Conservation (phyloP, 805 yeast genomes). For the Ogataea polymorpha region DNA sequence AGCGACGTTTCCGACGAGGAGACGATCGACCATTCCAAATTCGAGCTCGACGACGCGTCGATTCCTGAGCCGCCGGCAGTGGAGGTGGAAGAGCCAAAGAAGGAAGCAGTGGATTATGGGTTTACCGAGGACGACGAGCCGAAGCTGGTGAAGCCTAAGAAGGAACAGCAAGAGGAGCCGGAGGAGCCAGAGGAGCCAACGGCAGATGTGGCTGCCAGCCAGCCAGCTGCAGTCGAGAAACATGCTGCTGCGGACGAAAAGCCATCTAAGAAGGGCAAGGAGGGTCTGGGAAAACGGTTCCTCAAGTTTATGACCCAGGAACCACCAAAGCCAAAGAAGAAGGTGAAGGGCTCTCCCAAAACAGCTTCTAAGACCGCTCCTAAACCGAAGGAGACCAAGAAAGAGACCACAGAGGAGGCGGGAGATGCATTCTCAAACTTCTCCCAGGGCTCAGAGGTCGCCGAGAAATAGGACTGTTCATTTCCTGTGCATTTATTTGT, state of each 20-base stretch:
- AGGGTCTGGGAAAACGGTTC: slow-evolving; percentile 22
- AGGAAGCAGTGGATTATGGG: slow-evolving; percentile 24
- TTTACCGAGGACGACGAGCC: slow-evolving; percentile 32
- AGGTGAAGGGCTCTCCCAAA: slow-evolving; percentile 13
- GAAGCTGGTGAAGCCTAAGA: slow-evolving; percentile 32
- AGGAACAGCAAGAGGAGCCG: slow-evolving; percentile 19
- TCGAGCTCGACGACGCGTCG: slow-evolving; percentile 25
- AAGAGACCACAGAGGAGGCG: slow-evolving; percentile 10
- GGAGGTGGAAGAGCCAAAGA: slow-evolving; percentile 21
- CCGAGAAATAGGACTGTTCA: slow-evolving; percentile 9
- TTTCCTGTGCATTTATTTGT: slow-evolving; percentile 9
- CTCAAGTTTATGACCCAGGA: slow-evolving; percentile 23
- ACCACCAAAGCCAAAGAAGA: slow-evolving; percentile 20
- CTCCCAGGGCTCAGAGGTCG: slow-evolving; percentile 41
- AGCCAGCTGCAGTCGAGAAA: slow-evolving; percentile 10
- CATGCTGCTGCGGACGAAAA: background rate
- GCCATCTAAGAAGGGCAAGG: slow-evolving; percentile 10
- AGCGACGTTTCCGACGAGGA: slow-evolving; percentile 28
- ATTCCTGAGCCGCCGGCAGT: slow-evolving; percentile 29
- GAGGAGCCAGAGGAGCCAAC: slow-evolving; percentile 28
- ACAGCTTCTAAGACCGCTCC: slow-evolving; percentile 8
- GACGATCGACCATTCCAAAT: slow-evolving; percentile 28
- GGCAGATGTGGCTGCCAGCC: slow-evolving; percentile 36
- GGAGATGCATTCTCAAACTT: slow-evolving; percentile 39
- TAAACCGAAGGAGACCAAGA: slow-evolving; percentile 5